phyloP scores from a whole-genome alignment of 306 rosid species.

The Citrullus colocynthis region DNA sequence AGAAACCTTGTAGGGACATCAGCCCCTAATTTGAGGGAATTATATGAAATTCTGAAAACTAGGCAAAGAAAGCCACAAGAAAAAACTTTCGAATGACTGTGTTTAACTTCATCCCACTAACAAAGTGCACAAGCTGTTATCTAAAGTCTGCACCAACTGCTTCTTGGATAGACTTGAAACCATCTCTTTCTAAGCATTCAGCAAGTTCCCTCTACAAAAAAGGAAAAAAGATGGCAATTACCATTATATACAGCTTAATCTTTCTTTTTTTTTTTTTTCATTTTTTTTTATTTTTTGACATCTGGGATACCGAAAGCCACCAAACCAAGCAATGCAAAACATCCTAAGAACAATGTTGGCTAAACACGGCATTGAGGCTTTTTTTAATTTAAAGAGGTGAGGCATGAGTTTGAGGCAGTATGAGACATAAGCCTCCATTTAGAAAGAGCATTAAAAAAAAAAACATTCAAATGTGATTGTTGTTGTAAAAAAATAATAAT shows the following conservation, averaged over 20 bases:
- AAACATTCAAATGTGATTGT: neutral
- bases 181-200: constrained; percentile 83
- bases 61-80: neutral
- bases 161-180: constrained; percentile 66
- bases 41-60: neutral
- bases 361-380: neutral
- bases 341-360: neutral
- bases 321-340: neutral
- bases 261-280: neutral
- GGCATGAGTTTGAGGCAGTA: neutral
- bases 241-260: neutral
- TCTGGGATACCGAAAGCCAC: neutral
- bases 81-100: neutral
- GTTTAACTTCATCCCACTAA: neutral
- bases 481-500: too few species aligned
- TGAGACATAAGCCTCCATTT: neutral
- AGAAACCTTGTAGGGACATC: neutral
- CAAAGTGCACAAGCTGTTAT: constrained; percentile 3
- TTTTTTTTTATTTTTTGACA: neutral
- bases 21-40: neutral
- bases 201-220: constrained; percentile 59
- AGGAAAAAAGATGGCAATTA: neutral
- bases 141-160: constrained; percentile 93
- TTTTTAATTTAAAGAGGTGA: neutral
- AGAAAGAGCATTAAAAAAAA: neutral